Conservation (phyloP, 345 rosid species). For the Populus pruinosa region DNA sequence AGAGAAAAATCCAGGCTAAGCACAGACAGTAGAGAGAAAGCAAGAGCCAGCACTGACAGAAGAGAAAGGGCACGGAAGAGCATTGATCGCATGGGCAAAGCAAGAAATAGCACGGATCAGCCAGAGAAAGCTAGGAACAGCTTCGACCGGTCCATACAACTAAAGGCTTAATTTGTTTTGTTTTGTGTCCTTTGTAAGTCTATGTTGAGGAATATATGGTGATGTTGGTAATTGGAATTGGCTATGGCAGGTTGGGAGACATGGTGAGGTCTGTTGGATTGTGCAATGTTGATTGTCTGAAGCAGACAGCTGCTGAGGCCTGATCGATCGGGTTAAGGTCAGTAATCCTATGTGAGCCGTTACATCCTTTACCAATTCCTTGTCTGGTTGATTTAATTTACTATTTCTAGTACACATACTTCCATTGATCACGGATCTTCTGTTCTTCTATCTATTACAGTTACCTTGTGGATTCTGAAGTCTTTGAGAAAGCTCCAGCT, state of each 20-base stretch:
- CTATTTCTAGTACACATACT: background rate
- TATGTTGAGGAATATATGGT: background rate
- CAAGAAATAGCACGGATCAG: constrained; percentile 62
- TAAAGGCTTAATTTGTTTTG: background rate
- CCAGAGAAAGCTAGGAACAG: constrained; percentile 70
- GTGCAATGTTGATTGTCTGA: constrained; percentile 73
- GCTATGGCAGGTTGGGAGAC: constrained; percentile 60
- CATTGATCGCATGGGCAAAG: constrained; percentile 42
- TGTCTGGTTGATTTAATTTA: background rate
- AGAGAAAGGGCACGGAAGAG: constrained; percentile 58
- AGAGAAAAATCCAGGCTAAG: constrained; percentile 60
- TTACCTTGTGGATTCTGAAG: background rate
- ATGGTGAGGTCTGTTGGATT: constrained; percentile 76
- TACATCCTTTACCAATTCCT: background rate
- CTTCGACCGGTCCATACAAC: constrained; percentile 63
- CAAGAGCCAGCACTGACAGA: constrained; percentile 44
- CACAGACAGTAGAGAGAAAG: constrained; percentile 39
- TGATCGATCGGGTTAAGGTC: constrained; percentile 18
- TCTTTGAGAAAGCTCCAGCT: background rate
- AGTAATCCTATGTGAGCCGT: background rate
- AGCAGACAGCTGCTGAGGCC: constrained; percentile 45
- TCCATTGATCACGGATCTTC: background rate
- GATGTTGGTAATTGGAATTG: background rate
- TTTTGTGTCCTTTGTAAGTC: background rate
- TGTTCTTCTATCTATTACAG: background rate